These are phyloP conservation scores for Candida koratica DNA, from an alignment of 805 yeast species.

Conservation along the genomic window DNA sequence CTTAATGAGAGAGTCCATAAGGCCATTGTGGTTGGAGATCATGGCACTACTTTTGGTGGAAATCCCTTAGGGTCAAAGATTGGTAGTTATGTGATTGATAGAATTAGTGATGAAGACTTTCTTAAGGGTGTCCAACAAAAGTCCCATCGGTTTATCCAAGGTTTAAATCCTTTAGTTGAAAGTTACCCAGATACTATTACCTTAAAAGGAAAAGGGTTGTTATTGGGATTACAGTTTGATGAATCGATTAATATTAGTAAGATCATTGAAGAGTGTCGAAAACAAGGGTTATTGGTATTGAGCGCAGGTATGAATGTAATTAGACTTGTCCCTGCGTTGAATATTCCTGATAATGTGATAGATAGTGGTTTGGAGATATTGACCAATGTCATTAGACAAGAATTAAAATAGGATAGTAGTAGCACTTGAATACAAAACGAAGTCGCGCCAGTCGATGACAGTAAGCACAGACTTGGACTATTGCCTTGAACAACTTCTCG, in stretches of 20 bases:
- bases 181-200: conserved; percentile 55
- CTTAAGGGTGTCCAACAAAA: conserved; percentile 57
- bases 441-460: conserved; percentile 7
- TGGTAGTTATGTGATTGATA: conserved; percentile 69
- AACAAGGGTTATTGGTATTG: conserved; percentile 76
- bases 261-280: conserved; percentile 67
- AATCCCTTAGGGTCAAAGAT: conserved; percentile 88
- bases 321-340: conserved; percentile 89
- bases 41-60: conserved; percentile 97
- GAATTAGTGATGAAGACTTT: conserved; percentile 59
- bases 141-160: conserved; percentile 51
- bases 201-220: conserved; percentile 84
- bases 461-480: conserved; percentile 32
- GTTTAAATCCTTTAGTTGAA: conserved; percentile 47
- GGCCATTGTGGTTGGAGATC: conserved; percentile 83
- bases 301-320: conserved; percentile 91
- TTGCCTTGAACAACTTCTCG: conserved; percentile 39
- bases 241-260: conserved; percentile 52
- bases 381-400: conserved; percentile 53
- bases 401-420: too few relatives aligned
- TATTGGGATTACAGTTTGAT: conserved; percentile 76
- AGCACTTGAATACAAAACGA: too few relatives aligned
- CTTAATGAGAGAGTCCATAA: conserved; percentile 75
- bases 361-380: conserved; percentile 70
- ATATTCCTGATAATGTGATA: conserved; percentile 66